Evolutionary conservation across 2,329 filamentous ascomycete genomes (phyloP), one percentile per base, ranked within the genome.

Genomic region (Cryphonectria radicalis): DNA sequence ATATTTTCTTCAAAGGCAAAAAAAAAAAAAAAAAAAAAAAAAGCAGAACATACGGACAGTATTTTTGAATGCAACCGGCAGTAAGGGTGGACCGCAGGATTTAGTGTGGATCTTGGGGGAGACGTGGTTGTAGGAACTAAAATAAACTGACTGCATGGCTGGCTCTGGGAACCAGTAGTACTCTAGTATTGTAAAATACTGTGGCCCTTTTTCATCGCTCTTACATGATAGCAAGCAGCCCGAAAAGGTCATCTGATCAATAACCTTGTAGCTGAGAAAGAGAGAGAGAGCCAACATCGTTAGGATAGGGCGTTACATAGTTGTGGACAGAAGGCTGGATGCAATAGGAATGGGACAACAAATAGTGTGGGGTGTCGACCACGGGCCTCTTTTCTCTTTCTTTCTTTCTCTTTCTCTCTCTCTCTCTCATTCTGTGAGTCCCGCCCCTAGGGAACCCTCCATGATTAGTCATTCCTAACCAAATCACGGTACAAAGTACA

Each of bases 231-330:
- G 55, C 28, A 59, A 35, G 28, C 55, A 59, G 55, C 55, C 55
- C 28, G 2, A 19, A 32, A 25, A 59, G 55, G 55, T 59, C 55
- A 59, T 59, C 55, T 59, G 55, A 59, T 59, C 55, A 59, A 28
- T 32, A 59, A 28, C 11, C 7, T n/a, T 22, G 5, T 50, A 57
- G 25, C 28, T 32, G 25, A 19, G 25, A 32, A 32, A 32, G 13
- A 10, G 37, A 40, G 37, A 13, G 37, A 40, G 55, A 50, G 46
- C 22, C 22, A 50, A 50, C 55, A 19, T 28, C 50, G 50, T 25
- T 8, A 14, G 25, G 46, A 53, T 22, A 10, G 22, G 46, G 22
- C 10, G 10, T 11, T n/a, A 22, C 1, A n/a, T 11, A 50, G 37
- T 11, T 11, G 10, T 11, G 37, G 37, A 32, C 32, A 32, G 4